Percentiles rank a stretch among this genome's conserved stretches.
These are phyloP conservation scores for Trichosporon sp. DNA, from an alignment of 1,284 basidiomycete genomes.

Conservation along the genomic window DNA sequence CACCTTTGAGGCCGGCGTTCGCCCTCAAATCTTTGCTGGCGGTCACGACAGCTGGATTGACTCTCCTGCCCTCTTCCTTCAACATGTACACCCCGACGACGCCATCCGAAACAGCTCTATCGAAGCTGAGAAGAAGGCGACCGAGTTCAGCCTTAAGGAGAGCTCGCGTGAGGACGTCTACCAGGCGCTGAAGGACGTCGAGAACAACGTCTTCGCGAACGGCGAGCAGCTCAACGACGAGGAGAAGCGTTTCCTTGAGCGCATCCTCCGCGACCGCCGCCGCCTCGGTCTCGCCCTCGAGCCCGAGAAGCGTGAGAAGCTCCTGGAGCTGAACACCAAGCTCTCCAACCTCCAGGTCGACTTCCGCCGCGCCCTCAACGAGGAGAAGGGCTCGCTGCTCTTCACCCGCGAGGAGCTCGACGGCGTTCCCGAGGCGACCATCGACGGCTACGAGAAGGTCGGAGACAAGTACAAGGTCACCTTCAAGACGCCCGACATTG, in stretches of 20 bases:
- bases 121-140: constrained; percentile 14
- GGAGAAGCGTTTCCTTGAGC: constrained; percentile 19
- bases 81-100: constrained; percentile 18
- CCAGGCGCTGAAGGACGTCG: constrained; percentile 16
- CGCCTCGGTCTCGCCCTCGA: constrained; percentile 16
- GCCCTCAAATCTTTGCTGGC: constrained; percentile 8
- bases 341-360: constrained; percentile 17
- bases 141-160: constrained; percentile 15
- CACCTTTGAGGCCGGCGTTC: constrained; percentile 15
- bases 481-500: constrained; percentile 20
- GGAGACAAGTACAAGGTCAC: constrained; percentile 21
- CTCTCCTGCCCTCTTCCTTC: constrained; percentile 12
- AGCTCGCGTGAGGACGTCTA: constrained; percentile 18
- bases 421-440: constrained; percentile 13
- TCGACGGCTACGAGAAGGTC: constrained; percentile 18
- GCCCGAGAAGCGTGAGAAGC: constrained; percentile 15
- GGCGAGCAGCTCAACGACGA: constrained; percentile 15
- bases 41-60: constrained; percentile 9
- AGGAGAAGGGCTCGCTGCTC: constrained; percentile 21
- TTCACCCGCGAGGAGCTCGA: constrained; percentile 20
- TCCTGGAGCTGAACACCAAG: constrained; percentile 19
- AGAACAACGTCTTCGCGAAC: constrained; percentile 9
- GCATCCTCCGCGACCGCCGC: constrained; percentile 17
- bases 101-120: constrained; percentile 15
- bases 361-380: constrained; percentile 20